Base-by-base conservation (phyloP, 371 early-diverging fungal genomes). In the Chytridium lagenaria region DNA sequence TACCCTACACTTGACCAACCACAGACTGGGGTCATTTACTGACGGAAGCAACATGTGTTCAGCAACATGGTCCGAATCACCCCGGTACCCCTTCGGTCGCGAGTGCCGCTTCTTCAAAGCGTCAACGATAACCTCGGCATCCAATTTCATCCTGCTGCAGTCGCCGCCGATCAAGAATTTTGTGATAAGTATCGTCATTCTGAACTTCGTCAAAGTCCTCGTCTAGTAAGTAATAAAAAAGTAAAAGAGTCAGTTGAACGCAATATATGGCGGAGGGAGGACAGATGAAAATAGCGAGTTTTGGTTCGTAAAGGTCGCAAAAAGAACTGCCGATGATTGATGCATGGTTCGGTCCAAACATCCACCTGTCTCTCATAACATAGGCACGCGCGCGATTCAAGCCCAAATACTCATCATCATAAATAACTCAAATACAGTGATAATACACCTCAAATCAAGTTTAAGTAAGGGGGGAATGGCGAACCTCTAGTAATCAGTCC, bases 21-120 rank as follows among this genome's bases (percentile, higher is more conserved):
- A 99, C 67, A 98, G 83, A 77, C 92, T 94, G 55, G 99, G 98
- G 75, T 95, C 95, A 51, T 90, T 88, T 26, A 95, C 92, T 50
- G 91, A 91, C 0, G 99, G 98, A 67, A 95, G 81, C 34, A 98
- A 87, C 70, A 93, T 77, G 50, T 89, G 84, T 72, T 92, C 92
- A 22, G 94, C 93, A 57, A 92, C 86, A 73, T 92, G 89, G 44
- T 91, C 91, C 0, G 79, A 68, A 34, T 91, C 91, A 1, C 88
- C 87, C 22, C 90, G 87, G 68, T 72, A 79, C 30, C 31, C 44
- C 30, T 44, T 64, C 16, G 76, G 63, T 40, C 61, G 87, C 73
- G 92, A 89, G 80, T 98, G 94, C 51, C 91, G 88, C 74, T 90
- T 86, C 59, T 92, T 90, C 76, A 94, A 85, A 50, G 87, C 87